Conservation (phyloP, 2,329 filamentous ascomycete genomes). For the Trichophyton mentagrophytes region DNA sequence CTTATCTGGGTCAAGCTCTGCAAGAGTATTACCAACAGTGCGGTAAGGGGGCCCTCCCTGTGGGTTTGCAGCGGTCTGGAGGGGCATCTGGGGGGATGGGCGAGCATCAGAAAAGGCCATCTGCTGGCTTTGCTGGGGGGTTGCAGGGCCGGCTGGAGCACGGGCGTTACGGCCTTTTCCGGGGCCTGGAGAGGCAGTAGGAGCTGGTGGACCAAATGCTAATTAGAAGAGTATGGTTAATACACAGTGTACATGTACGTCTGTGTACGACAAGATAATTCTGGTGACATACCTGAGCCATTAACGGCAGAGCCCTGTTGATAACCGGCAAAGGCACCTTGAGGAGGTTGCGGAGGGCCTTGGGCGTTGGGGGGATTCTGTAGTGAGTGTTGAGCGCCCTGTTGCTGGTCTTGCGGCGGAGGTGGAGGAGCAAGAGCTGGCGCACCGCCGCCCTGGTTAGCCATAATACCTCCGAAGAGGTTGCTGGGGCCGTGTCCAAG, state of each 20-base stretch:
- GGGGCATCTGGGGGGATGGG: slow-evolving; percentile 75
- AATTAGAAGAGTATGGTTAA: slow-evolving; percentile 27
- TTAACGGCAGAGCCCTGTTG: slow-evolving; percentile 52
- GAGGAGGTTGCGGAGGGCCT: slow-evolving; percentile 59
- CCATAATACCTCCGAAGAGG: slow-evolving; percentile 92
- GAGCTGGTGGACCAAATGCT: slow-evolving; percentile 53
- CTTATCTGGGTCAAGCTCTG: slow-evolving; percentile 75
- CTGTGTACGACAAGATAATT: background rate
- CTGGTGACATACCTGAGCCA: slow-evolving; percentile 35
- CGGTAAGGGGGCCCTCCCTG: slow-evolving; percentile 38
- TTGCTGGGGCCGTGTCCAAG: slow-evolving; percentile 82
- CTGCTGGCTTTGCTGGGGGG: slow-evolving; percentile 80
- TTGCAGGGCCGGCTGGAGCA: slow-evolving; percentile 55
- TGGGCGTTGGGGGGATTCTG: slow-evolving; percentile 45
- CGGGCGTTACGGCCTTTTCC: slow-evolving; percentile 59
- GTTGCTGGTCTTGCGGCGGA: slow-evolving; percentile 51
- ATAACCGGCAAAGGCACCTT: slow-evolving; percentile 56
- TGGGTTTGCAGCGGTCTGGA: slow-evolving; percentile 53
- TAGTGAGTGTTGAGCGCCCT: slow-evolving; percentile 43
- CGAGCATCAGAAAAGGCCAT: slow-evolving; percentile 73
- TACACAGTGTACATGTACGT: slow-evolving; percentile 21
- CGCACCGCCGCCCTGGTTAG: slow-evolving; percentile 71
- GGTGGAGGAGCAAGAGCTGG: slow-evolving; percentile 69
- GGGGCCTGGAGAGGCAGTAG: slow-evolving; percentile 75
- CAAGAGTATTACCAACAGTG: slow-evolving; percentile 55